phyloP scores from a whole-genome alignment of 352 stramenopile genomes.

The Elongisporangium prolatum region DNA sequence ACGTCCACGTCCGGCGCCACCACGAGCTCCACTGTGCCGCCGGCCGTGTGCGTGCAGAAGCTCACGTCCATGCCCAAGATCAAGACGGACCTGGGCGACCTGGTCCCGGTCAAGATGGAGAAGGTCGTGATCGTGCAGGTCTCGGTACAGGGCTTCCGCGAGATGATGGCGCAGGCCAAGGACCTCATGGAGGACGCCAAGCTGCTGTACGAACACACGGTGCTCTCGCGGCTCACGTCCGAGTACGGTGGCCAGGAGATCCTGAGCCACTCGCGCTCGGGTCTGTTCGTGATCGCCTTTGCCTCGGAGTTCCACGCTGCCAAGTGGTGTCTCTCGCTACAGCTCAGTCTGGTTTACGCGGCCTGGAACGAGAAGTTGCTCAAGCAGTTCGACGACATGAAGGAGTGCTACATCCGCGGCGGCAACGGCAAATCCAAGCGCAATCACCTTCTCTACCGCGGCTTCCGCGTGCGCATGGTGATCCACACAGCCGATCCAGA shows the following conservation, averaged over 20 bases:
- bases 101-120: slow-evolving; percentile 70
- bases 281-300: slow-evolving; percentile 82
- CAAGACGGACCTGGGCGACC: slow-evolving; percentile 75
- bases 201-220: slow-evolving; percentile 82
- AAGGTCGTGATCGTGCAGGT: slow-evolving; percentile 85
- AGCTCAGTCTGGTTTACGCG: slow-evolving; percentile 81
- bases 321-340: slow-evolving; percentile 84
- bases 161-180: slow-evolving; percentile 70
- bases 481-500: slow-evolving; percentile 72
- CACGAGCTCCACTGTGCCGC: background rate
- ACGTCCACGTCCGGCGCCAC: slow-evolving; percentile 1
- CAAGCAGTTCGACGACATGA: slow-evolving; percentile 81
- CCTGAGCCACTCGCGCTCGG: slow-evolving; percentile 64
- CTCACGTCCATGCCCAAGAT: slow-evolving; percentile 59
- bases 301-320: slow-evolving; percentile 82
- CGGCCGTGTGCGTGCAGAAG: slow-evolving; percentile 25
- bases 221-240: slow-evolving; percentile 73
- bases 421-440: slow-evolving; percentile 62
- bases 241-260: slow-evolving; percentile 84
- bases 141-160: slow-evolving; percentile 76
- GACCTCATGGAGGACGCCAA: slow-evolving; percentile 87
- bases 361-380: slow-evolving; percentile 86
- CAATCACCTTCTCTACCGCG: slow-evolving; percentile 74
- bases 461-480: slow-evolving; percentile 84
- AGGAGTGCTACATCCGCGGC: slow-evolving; percentile 50